Percentiles rank a stretch among this genome's conserved stretches.
Conservation (phyloP, 164 flowering plant species). For the Litsea cubeba region DNA sequence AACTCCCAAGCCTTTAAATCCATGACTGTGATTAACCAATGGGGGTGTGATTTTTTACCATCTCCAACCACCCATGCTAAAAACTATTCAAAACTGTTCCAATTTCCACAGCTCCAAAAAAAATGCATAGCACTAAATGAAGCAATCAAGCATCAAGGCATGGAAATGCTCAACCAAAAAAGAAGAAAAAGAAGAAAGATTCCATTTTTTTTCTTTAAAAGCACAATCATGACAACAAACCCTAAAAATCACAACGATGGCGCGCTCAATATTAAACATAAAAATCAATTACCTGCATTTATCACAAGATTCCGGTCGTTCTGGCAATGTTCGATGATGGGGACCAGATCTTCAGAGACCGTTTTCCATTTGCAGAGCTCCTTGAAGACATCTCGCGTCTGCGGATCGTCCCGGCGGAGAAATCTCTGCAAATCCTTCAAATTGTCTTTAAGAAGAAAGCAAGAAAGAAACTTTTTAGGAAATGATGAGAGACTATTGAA, state of each 20-base stretch:
- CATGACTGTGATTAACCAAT: no score
- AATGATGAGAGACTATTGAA: neutral
- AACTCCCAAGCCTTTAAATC: no score
- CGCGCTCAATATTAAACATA: neutral
- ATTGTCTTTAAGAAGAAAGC: conserved; percentile 42
- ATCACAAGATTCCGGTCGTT: conserved; percentile 63
- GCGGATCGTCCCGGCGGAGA: conserved; percentile 84
- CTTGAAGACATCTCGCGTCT: conserved; percentile 77
- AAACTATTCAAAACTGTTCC: no score
- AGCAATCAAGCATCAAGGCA: no score
- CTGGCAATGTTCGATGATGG: conserved; percentile 68
- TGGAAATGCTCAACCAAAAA: no score
- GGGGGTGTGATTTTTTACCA: no score
- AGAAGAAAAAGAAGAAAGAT: no score
- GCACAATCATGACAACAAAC: no score
- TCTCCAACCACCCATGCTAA: no score
- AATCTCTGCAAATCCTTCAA: conserved; percentile 89
- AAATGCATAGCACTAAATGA: no score
- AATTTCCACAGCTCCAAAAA: no score
- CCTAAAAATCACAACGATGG: neutral
- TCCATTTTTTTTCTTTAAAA: neutral
- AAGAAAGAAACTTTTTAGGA: neutral
- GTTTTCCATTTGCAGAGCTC: conserved; percentile 91
- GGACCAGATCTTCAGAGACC: conserved; percentile 67
- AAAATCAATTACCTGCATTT: conserved; percentile 50